phyloP scores from a whole-genome alignment of 305 asterid genomes.

The Solanum hybrid region DNA sequence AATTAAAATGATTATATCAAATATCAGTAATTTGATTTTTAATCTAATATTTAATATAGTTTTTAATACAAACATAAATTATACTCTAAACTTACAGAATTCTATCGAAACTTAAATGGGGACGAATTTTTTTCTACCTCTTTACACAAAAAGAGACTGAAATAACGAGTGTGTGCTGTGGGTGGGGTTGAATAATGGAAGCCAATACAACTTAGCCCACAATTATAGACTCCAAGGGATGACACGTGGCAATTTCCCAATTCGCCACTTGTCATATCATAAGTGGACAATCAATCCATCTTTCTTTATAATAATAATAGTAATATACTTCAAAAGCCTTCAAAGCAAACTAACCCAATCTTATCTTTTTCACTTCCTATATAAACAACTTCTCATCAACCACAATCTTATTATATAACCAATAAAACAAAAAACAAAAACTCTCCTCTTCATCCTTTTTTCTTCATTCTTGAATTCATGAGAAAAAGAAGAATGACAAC shows the following conservation, averaged over 20 bases:
- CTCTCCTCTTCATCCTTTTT: not conserved
- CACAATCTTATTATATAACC: not conserved
- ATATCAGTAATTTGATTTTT: not conserved
- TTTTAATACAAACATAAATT: too few species aligned
- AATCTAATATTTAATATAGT: not conserved
- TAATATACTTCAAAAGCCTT: not conserved
- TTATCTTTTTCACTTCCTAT: constrained; percentile 5
- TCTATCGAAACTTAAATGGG: not conserved
- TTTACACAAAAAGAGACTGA: too few species aligned
- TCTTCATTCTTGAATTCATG: not conserved
- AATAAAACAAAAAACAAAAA: not conserved
- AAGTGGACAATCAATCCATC: not conserved
- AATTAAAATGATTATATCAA: not conserved
- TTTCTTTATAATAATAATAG: not conserved
- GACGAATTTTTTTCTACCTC: not conserved
- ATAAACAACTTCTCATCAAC: constrained; percentile 14
- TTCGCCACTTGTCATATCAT: constrained; percentile 1
- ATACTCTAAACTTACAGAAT: too few species aligned
- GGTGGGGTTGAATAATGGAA: not conserved
- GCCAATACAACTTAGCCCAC: constrained; percentile 4
- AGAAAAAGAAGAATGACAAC: constrained; percentile 33
- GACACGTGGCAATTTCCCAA: constrained; percentile 17
- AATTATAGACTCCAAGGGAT: constrained; percentile 9
- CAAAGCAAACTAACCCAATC: constrained; percentile 7
- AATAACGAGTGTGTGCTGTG: too few species aligned